Base-by-base conservation (phyloP, 441 rosid genomes). In the Iberis amara region DNA sequence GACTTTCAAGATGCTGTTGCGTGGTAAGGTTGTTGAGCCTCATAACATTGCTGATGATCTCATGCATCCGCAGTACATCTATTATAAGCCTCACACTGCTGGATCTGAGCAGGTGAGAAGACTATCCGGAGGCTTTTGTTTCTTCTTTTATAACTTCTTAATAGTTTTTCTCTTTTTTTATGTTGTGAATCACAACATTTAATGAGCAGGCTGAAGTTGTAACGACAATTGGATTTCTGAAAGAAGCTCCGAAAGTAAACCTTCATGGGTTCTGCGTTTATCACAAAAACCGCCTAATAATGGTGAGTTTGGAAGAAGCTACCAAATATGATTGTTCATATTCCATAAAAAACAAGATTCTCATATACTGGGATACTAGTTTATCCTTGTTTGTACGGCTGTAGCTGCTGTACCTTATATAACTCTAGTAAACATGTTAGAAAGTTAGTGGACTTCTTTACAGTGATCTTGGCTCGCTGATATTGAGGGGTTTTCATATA, bases 21-120 rank as follows among this genome's bases (percentile, higher is more conserved):
- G 98, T 15, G 96, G 96, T 15, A 67, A 65, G 70, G 64, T 57
- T 53, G 86, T 91, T 41, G 75, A 79, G 74, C 94, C 76, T 63
- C 95, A 78, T 64, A 91, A 88, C 57, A 59, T 91, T 76, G 96
- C 95, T 23, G 74, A 82, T 71, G 94, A 88, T 70, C 94, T 91
- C 57, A 88, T 70, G 74, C 74, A 59, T 69, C 79, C 70, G 27
- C 86, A 91, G 74, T 88, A 70, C 71, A 88, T 91, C 63, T 62
- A 83, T 73, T 91, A 91, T 64, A 85, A 15, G 71, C 98, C 98
- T 65, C 95, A 88, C 6, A 59, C 61, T 38, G 73, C 71, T 70
- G 88, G 96, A 62, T 50, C 26, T 55, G 50, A 40, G 51, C 85
- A 88, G 96, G 98, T 91, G 12, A 37, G 23, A 31, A 12, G 24